Conservation (phyloP, 768 basidiomycete genomes). For the Termitomyces sp. region DNA sequence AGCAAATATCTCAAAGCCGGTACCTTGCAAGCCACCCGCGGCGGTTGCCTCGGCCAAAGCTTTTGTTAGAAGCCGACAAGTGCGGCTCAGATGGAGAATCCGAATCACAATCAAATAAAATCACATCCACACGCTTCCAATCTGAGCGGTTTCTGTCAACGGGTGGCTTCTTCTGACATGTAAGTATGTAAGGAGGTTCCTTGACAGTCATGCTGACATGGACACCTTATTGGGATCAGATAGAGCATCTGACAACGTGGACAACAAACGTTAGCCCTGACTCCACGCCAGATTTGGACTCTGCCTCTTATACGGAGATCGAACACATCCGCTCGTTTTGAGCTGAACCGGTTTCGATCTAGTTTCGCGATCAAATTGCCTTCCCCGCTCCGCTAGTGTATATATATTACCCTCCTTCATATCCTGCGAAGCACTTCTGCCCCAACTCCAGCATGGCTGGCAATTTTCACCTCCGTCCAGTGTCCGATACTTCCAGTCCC, state of each 20-base stretch:
- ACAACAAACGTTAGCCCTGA: conserved; percentile 21
- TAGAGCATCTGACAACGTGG: conserved; percentile 15
- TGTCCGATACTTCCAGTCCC: conserved; percentile 36
- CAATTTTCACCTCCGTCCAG: conserved; percentile 52
- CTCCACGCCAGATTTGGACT: conserved; percentile 13
- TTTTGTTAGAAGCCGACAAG: conserved; percentile 19
- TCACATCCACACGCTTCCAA: conserved; percentile 20
- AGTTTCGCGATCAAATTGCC: conserved; percentile 22
- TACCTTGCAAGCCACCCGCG: neutral
- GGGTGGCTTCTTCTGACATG: conserved; percentile 10
- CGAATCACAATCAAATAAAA: conserved; percentile 13
- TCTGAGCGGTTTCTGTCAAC: conserved; percentile 37
- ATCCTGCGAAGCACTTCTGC: conserved; percentile 10
- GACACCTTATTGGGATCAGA: conserved; percentile 15
- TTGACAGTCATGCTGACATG: conserved; percentile 4
- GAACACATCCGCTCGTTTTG: conserved; percentile 12
- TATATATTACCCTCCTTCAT: conserved; percentile 20
- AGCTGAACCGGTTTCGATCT: conserved; percentile 30
- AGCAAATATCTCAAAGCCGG: neutral
- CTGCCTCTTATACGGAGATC: conserved; percentile 12
- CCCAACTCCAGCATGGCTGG: conserved; percentile 14
- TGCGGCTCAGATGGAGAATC: conserved; percentile 19
- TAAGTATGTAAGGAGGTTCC: conserved; percentile 12
- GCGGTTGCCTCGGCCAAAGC: neutral
- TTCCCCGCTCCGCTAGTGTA: conserved; percentile 18